Percentiles rank a stretch among this genome's conserved stretches.
Conservation (phyloP, 139 green algal genomes). For the Coccomyxa sp. region DNA sequence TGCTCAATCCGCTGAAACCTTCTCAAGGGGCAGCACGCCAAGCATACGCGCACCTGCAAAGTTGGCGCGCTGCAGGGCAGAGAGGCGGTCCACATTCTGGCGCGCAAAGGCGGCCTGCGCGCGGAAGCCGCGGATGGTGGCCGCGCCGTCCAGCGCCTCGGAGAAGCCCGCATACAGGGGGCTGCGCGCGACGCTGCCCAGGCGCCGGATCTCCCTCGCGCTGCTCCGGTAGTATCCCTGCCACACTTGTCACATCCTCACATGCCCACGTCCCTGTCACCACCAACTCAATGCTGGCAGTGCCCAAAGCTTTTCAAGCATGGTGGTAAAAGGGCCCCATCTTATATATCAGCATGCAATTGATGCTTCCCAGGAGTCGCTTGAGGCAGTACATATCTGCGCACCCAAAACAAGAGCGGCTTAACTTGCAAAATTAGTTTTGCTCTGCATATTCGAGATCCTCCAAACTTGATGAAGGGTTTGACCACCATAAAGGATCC, state of each 20-base stretch:
- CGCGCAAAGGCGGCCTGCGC: conserved; percentile 40
- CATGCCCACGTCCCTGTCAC: background rate
- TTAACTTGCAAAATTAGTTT: too few relatives aligned
- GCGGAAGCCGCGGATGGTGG: conserved; percentile 48
- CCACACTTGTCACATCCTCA: background rate
- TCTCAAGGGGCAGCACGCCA: background rate
- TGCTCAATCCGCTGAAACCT: too few relatives aligned
- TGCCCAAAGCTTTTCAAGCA: too few relatives aligned
- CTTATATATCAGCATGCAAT: too few relatives aligned
- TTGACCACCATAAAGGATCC: too few relatives aligned
- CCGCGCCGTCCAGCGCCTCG: conserved; percentile 41
- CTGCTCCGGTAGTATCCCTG: conserved; percentile 50
- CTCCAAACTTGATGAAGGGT: too few relatives aligned
- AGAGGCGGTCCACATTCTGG: conserved; percentile 19
- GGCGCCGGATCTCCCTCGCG: conserved; percentile 62
- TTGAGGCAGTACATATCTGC: too few relatives aligned
- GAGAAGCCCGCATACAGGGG: conserved; percentile 67
- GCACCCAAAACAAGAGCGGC: too few relatives aligned
- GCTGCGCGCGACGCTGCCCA: conserved; percentile 59
- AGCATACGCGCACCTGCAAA: conserved; percentile 11
- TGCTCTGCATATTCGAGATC: too few relatives aligned
- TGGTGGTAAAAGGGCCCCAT: too few relatives aligned
- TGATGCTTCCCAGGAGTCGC: too few relatives aligned
- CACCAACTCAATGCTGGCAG: too few relatives aligned
- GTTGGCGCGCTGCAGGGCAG: conserved; percentile 36